Conservation (phyloP, 129 eudicot species). For the Chrysanthemum seticuspe region DNA sequence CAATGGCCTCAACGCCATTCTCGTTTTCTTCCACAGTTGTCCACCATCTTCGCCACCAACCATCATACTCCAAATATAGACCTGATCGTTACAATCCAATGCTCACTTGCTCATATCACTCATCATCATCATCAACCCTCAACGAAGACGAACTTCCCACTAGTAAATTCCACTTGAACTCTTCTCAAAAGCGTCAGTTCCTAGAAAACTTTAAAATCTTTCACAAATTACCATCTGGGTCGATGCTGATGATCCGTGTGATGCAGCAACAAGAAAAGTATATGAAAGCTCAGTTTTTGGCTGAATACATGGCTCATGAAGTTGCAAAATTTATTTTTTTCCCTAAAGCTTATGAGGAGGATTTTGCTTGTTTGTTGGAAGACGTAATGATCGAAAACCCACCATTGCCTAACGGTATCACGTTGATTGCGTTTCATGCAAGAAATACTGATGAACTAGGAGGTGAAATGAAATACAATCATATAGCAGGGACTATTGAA, state of each 20-base stretch:
- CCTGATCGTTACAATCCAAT: conserved; percentile 31
- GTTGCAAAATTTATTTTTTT: conserved; percentile 76
- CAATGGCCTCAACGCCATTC: conserved; percentile 22
- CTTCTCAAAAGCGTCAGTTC: conserved; percentile 46
- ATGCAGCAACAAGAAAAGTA: conserved; percentile 84
- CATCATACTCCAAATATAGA: conserved; percentile 34
- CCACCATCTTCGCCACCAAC: conserved; percentile 35
- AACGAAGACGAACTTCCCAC: conserved; percentile 44
- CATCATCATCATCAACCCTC: conserved; percentile 36
- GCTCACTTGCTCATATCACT: conserved; percentile 42
- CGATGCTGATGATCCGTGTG: conserved; percentile 53
- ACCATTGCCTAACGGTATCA: conserved; percentile 69
- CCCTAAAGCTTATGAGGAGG: conserved; percentile 58
- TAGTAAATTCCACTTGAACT: conserved; percentile 45
- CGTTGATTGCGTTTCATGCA: conserved; percentile 62
- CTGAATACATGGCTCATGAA: conserved; percentile 46
- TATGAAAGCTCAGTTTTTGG: conserved; percentile 52
- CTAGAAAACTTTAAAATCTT: conserved; percentile 48
- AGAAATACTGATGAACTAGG: conserved; percentile 48
- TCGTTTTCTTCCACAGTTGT: conserved; percentile 45
- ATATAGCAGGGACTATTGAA: conserved; percentile 93
- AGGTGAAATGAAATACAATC: conserved; percentile 34
- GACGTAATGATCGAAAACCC: conserved; percentile 60
- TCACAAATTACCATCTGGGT: conserved; percentile 75
- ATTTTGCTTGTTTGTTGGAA: conserved; percentile 66